Percentiles rank a stretch among this genome's conserved stretches.
These are phyloP conservation scores for Penicillium sp. DNA, from an alignment of 2,329 filamentous ascomycete species.

Conservation along the genomic window DNA sequence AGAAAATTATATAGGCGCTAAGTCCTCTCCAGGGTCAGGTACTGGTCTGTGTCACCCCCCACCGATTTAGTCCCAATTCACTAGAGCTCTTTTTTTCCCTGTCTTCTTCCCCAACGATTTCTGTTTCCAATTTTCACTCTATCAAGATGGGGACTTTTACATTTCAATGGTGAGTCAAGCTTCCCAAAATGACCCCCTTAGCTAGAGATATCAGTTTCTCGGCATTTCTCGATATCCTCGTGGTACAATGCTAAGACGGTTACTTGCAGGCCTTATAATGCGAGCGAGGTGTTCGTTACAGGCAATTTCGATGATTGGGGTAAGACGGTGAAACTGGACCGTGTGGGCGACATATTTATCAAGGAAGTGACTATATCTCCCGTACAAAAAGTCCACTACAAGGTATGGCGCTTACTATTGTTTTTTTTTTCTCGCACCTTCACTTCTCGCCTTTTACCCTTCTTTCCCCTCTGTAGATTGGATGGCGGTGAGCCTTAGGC, in stretches of 20 bases:
- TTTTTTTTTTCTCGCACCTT: slow-evolving; percentile 2
- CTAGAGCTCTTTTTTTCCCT: background rate
- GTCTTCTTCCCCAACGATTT: background rate
- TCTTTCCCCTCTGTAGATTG: slow-evolving; percentile 4
- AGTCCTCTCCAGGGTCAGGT: slow-evolving; percentile 5
- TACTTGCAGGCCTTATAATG: slow-evolving; percentile 71
- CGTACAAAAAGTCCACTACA: slow-evolving; percentile 81
- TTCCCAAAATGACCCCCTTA: background rate
- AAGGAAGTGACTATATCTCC: slow-evolving; percentile 75
- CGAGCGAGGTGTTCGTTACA: slow-evolving; percentile 87
- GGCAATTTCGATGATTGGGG: slow-evolving; percentile 95
- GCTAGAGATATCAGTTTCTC: background rate
- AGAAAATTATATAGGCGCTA: background rate
- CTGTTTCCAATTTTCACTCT: background rate
- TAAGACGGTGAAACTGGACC: slow-evolving; percentile 80
- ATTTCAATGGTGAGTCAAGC: slow-evolving; percentile 39
- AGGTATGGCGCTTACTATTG: slow-evolving; percentile 60
- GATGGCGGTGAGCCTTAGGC: slow-evolving; percentile 26
- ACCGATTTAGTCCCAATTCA: slow-evolving; percentile 12
- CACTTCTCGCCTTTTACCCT: background rate
- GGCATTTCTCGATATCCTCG: background rate
- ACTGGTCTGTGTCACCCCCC: slow-evolving; percentile 27
- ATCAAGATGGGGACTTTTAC: slow-evolving; percentile 36
- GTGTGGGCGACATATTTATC: slow-evolving; percentile 69
- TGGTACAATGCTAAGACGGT: slow-evolving; percentile 32